Evolutionary conservation across 768 basidiomycete genomes (phyloP).

Genomic region (Lanmaoa rubissima): DNA sequence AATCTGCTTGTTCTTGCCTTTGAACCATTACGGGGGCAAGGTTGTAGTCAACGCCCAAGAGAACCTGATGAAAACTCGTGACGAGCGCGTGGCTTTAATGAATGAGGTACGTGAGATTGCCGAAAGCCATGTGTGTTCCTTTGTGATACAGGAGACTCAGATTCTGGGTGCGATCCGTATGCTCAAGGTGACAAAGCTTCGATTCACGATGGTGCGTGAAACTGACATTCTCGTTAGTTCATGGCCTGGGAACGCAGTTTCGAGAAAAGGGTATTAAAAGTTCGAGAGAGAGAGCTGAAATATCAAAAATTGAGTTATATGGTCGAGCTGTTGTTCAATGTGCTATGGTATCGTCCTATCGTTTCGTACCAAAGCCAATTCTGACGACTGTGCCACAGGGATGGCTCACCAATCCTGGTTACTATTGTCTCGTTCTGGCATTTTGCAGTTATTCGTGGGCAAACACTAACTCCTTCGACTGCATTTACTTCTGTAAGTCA

Average conservation of each 20-base stretch:
- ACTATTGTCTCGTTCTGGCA: slow-evolving; percentile 66
- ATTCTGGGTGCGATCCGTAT: slow-evolving; percentile 86
- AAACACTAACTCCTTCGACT: slow-evolving; percentile 74
- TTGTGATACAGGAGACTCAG: slow-evolving; percentile 26
- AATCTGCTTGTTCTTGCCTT: slow-evolving; percentile 65
- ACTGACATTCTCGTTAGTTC: slow-evolving; percentile 47
- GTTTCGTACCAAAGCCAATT: background rate
- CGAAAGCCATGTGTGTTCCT: background rate
- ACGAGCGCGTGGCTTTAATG: slow-evolving; percentile 89
- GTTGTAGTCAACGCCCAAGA: slow-evolving; percentile 76
- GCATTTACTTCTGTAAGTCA: slow-evolving; percentile 70
- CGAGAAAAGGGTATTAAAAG: slow-evolving; percentile 66
- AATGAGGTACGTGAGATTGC: slow-evolving; percentile 54
- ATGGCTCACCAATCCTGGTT: slow-evolving; percentile 53
- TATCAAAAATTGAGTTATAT: slow-evolving; percentile 85
- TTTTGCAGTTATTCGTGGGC: slow-evolving; percentile 67
- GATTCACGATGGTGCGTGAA: background rate
- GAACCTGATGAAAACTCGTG: slow-evolving; percentile 87
- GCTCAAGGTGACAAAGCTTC: slow-evolving; percentile 55
- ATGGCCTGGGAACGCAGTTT: slow-evolving; percentile 96
- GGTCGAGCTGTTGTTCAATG: slow-evolving; percentile 69
- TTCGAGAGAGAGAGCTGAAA: slow-evolving; percentile 79
- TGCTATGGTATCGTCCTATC: slow-evolving; percentile 44
- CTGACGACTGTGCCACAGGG: slow-evolving; percentile 25
- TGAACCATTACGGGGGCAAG: slow-evolving; percentile 85